phyloP scores from a whole-genome alignment of 805 yeast species.

The Hanseniaspora jakobsenii region DNA sequence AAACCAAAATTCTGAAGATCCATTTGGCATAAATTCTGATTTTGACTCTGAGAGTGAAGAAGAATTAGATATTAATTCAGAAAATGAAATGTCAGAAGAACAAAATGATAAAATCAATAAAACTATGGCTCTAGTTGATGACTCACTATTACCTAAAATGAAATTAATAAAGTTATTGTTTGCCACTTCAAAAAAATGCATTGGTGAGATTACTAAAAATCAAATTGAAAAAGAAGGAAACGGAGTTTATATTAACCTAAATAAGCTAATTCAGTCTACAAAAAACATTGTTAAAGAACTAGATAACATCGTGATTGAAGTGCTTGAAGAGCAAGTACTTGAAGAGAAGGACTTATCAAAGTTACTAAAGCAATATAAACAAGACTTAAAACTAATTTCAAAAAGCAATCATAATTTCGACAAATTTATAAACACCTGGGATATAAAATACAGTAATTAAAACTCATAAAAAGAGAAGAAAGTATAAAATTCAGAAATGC shows the following conservation, averaged over 20 bases:
- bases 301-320: constrained; percentile 1
- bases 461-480: background rate
- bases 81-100: no score
- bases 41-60: constrained; percentile 25
- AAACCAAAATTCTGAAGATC: constrained; percentile 32
- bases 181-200: constrained; percentile 10
- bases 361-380: background rate
- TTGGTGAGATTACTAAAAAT: background rate
- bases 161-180: constrained; percentile 47
- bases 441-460: constrained; percentile 23
- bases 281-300: constrained; percentile 3
- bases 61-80: constrained; percentile 22
- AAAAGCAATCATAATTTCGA: constrained; percentile 11
- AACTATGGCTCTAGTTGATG: constrained; percentile 31
- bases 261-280: background rate
- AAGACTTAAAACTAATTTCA: constrained; percentile 1
- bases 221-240: constrained; percentile 13
- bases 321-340: constrained; percentile 10
- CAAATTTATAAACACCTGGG: constrained; percentile 29
- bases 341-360: constrained; percentile 1
- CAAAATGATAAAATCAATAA: constrained; percentile 26
- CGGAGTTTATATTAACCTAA: background rate
- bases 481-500: no score
- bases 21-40: constrained; percentile 37
- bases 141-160: constrained; percentile 34